Conservation (phyloP, 768 basidiomycete species). For the Termitomyces sp. region DNA sequence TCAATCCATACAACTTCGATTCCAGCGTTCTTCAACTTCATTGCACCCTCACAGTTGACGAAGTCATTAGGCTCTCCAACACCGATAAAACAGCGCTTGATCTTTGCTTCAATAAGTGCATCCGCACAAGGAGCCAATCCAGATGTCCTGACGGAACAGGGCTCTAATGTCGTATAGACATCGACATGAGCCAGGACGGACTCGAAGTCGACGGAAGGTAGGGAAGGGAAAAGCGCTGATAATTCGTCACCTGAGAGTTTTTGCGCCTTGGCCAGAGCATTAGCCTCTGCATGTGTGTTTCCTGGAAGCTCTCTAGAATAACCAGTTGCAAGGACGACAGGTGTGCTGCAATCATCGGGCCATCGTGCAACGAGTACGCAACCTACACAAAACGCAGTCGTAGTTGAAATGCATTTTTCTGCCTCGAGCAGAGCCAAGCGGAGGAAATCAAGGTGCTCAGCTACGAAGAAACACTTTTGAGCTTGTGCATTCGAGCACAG, state of each 20-base stretch:
- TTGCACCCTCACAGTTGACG: conserved; percentile 86
- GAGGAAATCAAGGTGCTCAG: conserved; percentile 38
- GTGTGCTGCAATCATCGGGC: conserved; percentile 28
- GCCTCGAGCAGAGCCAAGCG: conserved; percentile 68
- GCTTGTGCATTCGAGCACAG: not conserved
- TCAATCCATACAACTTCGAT: conserved; percentile 72
- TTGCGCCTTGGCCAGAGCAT: conserved; percentile 73
- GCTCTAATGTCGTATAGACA: conserved; percentile 95
- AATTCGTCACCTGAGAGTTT: conserved; percentile 40
- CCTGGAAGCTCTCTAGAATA: conserved; percentile 89
- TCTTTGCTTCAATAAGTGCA: conserved; percentile 64
- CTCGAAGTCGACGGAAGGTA: conserved; percentile 30
- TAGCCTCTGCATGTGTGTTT: conserved; percentile 97
- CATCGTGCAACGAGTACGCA: conserved; percentile 60
- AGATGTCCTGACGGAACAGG: conserved; percentile 86
- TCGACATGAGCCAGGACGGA: conserved; percentile 57
- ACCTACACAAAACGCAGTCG: conserved; percentile 89
- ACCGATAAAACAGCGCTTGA: conserved; percentile 81
- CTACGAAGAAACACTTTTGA: conserved; percentile 3
- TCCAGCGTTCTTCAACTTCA: conserved; percentile 62
- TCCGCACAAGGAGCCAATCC: conserved; percentile 85
- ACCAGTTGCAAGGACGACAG: conserved; percentile 67
- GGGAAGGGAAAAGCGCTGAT: conserved; percentile 34
- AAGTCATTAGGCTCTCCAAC: conserved; percentile 92
- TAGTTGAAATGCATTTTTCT: conserved; percentile 57